These are phyloP conservation scores for Colletotrichum agaves DNA, from an alignment of 2,329 filamentous ascomycete species.

Conservation along the genomic window DNA sequence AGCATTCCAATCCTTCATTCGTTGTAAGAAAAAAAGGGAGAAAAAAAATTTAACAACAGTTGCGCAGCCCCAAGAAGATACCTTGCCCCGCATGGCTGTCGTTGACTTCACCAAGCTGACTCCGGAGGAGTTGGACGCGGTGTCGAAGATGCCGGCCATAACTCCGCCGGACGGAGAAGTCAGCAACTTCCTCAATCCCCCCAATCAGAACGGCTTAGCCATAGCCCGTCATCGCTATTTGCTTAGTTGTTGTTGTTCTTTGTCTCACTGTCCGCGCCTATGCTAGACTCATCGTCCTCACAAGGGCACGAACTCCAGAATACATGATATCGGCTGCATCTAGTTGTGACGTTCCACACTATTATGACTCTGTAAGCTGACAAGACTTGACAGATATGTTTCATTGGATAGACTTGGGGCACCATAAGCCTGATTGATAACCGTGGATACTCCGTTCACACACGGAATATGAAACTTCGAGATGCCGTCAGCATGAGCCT, in stretches of 20 bases:
- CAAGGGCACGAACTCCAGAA: constrained; percentile 29
- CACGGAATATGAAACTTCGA: constrained; percentile 23
- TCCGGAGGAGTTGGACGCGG: constrained; percentile 25
- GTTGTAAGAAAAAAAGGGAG: no score
- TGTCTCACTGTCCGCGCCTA: constrained; percentile 28
- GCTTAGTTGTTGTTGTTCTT: constrained; percentile 10
- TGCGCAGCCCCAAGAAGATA: constrained; percentile 41
- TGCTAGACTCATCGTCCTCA: constrained; percentile 16
- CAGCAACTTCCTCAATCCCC: constrained; percentile 32
- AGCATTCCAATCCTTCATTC: no score
- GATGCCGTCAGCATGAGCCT: constrained; percentile 12
- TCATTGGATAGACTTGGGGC: constrained; percentile 6
- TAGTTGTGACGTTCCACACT: neutral
- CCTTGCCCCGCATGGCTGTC: constrained; percentile 54
- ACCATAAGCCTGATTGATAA: neutral
- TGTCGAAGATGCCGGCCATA: constrained; percentile 30
- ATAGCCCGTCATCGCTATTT: constrained; percentile 22
- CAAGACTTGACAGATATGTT: neutral
- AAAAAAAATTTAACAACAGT: no score
- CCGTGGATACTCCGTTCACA: constrained; percentile 23
- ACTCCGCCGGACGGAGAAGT: constrained; percentile 20
- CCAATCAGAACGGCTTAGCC: constrained; percentile 34
- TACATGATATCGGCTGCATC: neutral
- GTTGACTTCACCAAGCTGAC: constrained; percentile 39
- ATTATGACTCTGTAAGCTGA: neutral